Base-by-base conservation (phyloP, 2,329 filamentous ascomycete species). In the Paraphaeosphaeria minitans region DNA sequence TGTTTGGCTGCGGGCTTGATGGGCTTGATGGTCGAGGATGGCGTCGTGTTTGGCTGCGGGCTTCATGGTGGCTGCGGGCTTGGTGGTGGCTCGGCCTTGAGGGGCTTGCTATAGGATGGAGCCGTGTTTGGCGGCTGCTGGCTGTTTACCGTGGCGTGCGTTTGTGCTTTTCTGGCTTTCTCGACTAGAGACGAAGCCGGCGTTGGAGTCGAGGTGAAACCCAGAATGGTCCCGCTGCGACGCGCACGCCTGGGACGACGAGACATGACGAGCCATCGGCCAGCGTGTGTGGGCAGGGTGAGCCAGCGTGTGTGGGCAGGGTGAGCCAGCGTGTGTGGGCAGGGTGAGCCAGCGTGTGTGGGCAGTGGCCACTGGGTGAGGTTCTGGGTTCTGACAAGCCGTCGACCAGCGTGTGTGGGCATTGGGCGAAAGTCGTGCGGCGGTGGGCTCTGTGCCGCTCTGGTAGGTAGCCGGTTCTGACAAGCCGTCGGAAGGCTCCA, bases 121-220 rank as follows among this genome's bases (percentile, higher is more conserved):
- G 29, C 16, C 24, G 4, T 29, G 27, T 29, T 31, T 24, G 39
- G 49, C 39, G 31, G n/a, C 27, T 43, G 51, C 19, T 33, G 27
- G 41, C 35, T 49, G 47, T 37, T 56, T 48, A 45, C 31, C 43
- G 53, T 39, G 53, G 33, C 33, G 33, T 35, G 46, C 33, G 45
- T 56, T 48, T 19, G 42, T 47, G 35, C 37, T 52, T 56, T 56
- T 46, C 48, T 31, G 29, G 29, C 29, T 6, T 31, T 12, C 29
- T 53, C 19, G 39, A 53, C 24, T 24, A 45, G 33, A 56, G 45
- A 33, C 42, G 54, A 39, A 19, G 29, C 31, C 54, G 46, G 54
- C 54, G 35, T 51, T 52, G 14, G 54, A 50, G 35, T 7, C 3
- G 5, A 52, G 35, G 29, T 58, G 56, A 58, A 58, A 58, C 56